These are phyloP conservation scores for Scenedesmus sp. DNA, from an alignment of 163 green algal species.

Conservation along the genomic window DNA sequence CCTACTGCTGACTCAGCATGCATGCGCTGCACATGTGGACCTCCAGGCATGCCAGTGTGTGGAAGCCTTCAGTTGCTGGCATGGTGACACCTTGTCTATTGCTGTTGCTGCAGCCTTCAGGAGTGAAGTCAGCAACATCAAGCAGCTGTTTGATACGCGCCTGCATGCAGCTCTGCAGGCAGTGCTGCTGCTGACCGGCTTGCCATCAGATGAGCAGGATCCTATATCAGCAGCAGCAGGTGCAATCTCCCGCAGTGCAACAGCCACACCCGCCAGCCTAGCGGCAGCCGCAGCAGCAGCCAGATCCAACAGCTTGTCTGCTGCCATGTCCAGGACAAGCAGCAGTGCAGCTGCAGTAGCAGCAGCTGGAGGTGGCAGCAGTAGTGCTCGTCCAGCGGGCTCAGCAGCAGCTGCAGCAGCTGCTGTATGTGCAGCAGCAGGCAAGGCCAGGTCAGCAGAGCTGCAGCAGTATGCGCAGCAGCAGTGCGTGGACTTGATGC, in stretches of 20 bases:
- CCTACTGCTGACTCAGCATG: too few species aligned
- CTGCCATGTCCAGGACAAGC: neutral
- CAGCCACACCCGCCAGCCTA: neutral
- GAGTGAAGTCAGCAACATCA: constrained; percentile 63
- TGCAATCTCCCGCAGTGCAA: neutral
- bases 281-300: constrained; percentile 15
- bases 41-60: too few species aligned
- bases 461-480: constrained; percentile 85
- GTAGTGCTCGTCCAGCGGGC: neutral
- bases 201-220: neutral
- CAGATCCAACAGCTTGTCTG: neutral
- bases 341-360: neutral
- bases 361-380: neutral
- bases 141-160: constrained; percentile 65
- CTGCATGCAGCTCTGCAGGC: constrained; percentile 69
- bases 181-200: constrained; percentile 61
- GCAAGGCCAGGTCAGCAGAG: constrained; percentile 59
- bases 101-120: constrained; percentile 59
- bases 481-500: constrained; percentile 54
- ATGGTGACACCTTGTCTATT: neutral
- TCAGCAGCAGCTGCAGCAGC: constrained; percentile 18
- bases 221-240: neutral
- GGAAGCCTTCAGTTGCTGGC: neutral
- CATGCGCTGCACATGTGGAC: too few species aligned
- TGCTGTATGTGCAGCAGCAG: constrained; percentile 41